Conservation (phyloP, 306 rosid genomes). For the Biancaea sappan region DNA sequence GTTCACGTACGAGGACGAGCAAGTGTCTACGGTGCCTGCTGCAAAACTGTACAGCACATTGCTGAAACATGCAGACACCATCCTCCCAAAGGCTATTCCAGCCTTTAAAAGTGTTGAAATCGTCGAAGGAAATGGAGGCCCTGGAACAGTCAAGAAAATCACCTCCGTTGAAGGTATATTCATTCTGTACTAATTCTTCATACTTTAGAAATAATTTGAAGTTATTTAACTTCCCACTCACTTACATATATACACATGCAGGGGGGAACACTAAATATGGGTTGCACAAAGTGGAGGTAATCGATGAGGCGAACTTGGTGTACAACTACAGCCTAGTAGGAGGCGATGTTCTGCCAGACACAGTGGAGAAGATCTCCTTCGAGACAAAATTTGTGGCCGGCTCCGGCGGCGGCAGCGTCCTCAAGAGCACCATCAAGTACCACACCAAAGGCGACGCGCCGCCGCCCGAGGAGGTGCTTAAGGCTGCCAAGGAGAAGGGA, state of each 20-base stretch:
- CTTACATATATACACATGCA: not conserved
- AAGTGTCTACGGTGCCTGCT: too few species aligned
- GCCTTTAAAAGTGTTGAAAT: too few species aligned
- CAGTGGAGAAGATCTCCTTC: conserved; percentile 30
- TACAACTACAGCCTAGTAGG: conserved; percentile 38
- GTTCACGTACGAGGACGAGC: too few species aligned
- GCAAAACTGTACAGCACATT: too few species aligned
- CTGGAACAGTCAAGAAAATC: not conserved
- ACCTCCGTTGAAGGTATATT: too few species aligned
- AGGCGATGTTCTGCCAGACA: conserved; percentile 22
- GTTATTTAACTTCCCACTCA: too few species aligned
- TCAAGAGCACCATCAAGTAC: not conserved
- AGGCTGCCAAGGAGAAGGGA: conserved; percentile 20
- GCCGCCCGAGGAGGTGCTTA: conserved; percentile 24
- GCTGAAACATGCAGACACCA: too few species aligned
- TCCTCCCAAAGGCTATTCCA: too few species aligned
- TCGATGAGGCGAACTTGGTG: conserved; percentile 33
- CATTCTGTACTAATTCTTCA: too few species aligned
- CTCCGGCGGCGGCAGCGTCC: not conserved
- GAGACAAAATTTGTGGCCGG: conserved; percentile 33
- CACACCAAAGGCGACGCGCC: not conserved
- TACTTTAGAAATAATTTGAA: too few species aligned
- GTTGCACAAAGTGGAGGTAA: conserved; percentile 31
- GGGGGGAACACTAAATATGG: conserved; percentile 30
- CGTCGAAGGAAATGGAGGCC: not conserved